These are phyloP conservation scores for Cyberlindnera xylosilytica DNA, from an alignment of 805 yeast species.

Conservation along the genomic window DNA sequence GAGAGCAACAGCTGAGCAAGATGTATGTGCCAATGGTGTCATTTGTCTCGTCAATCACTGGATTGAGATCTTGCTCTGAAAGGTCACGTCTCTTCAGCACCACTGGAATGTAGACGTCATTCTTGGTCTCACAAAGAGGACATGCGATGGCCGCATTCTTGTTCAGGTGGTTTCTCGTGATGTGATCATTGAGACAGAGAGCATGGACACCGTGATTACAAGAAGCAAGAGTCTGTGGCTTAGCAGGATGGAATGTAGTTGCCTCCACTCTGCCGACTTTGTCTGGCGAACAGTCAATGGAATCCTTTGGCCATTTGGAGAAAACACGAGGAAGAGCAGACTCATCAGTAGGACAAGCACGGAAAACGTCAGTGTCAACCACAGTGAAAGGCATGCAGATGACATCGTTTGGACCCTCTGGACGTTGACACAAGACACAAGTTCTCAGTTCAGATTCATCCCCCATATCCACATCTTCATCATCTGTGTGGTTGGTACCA, in stretches of 20 bases:
- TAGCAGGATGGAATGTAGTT: not conserved
- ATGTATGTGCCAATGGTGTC: not conserved
- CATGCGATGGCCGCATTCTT: constrained; percentile 47
- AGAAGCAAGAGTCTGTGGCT: constrained; percentile 36
- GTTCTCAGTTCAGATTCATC: constrained; percentile 28
- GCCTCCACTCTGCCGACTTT: constrained; percentile 27
- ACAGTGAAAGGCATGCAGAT: constrained; percentile 58
- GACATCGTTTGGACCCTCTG: constrained; percentile 40
- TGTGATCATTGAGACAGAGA: constrained; percentile 65
- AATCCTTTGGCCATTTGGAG: constrained; percentile 23
- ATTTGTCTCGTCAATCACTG: not conserved
- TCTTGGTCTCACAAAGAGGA: constrained; percentile 87
- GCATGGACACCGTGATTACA: constrained; percentile 95
- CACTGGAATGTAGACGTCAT: constrained; percentile 71
- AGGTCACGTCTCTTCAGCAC: constrained; percentile 28
- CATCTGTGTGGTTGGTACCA: constrained; percentile 36
- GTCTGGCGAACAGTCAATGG: constrained; percentile 22
- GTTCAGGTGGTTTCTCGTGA: constrained; percentile 53
- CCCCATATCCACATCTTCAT: constrained; percentile 21
- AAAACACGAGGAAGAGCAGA: constrained; percentile 14
- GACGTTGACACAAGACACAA: constrained; percentile 62
- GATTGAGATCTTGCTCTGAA: constrained; percentile 24
- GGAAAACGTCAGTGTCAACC: constrained; percentile 32
- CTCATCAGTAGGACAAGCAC: constrained; percentile 19
- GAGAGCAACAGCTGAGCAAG: not conserved